These are phyloP conservation scores for Gossypium turneri DNA, from an alignment of 345 rosid species.

Conservation along the genomic window DNA sequence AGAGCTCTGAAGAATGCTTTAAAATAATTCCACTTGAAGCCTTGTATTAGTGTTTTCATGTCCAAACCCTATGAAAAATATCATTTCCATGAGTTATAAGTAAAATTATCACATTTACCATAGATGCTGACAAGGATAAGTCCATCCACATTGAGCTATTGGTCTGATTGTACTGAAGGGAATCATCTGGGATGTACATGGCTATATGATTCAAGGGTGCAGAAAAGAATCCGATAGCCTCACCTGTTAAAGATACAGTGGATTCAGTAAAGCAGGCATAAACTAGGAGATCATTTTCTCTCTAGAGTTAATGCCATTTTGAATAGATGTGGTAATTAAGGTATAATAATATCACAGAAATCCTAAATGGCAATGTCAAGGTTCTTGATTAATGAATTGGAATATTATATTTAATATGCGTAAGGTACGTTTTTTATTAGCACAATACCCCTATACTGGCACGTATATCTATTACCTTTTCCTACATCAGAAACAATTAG, in stretches of 20 bases:
- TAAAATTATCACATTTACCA: constrained; percentile 33
- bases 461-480: constrained; percentile 42
- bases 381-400: not conserved
- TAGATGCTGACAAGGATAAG: constrained; percentile 43
- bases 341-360: not conserved
- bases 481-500: constrained; percentile 64
- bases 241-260: constrained; percentile 46
- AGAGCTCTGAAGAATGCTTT: not conserved
- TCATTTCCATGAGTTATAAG: not conserved
- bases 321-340: not conserved
- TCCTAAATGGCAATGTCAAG: not conserved
- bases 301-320: not conserved
- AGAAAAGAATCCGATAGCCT: constrained; percentile 63
- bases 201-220: constrained; percentile 70
- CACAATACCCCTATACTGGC: constrained; percentile 5
- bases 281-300: not conserved
- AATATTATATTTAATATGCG: not conserved
- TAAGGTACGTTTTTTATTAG: not conserved
- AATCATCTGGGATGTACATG: constrained; percentile 35
- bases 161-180: constrained; percentile 39
- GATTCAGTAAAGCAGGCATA: not conserved
- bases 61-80: not conserved
- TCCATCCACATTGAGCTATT: constrained; percentile 65
- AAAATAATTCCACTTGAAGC: not conserved
- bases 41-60: not conserved